Evolutionary conservation across 176 grass and related monocot species (phyloP), one percentile per base, ranked within the genome.

Genomic region (Triticum dicoccoides): DNA sequence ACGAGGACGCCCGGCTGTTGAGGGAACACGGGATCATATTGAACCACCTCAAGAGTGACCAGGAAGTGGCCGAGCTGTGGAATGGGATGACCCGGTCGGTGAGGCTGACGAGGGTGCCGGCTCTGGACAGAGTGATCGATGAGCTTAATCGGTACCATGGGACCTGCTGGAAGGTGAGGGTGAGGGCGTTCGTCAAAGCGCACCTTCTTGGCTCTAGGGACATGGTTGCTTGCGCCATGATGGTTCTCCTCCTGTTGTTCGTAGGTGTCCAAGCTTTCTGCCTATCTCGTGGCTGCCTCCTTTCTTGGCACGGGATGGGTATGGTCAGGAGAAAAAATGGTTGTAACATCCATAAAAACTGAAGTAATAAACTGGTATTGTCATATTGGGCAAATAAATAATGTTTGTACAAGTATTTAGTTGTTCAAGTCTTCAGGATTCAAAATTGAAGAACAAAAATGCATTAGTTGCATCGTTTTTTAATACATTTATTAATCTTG

Each of bases 71-170:
- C 0, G 84, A 90, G 63, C 42, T 98, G 1, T 98, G 93, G 96
- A 95, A 98, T 37, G 88, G 93, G 77, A 95, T 98, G 96, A 94
- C 93, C 0, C 84, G 90, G 4, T 94, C 91, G 13, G 85, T 98
- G 21, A 94, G 89, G 69, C 82, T 98, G 4, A 95, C 93, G 1
- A 88, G 86, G 78, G 96, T 98, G 18, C 76, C 79, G 1, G 80
- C 80, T 6, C 20, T 98, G 47, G 91, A 98, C 41, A 75, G 3
- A 18, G 78, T 92, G 1, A 94, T 98, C 9, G 90, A 98, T 34
- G 96, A 80, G 17, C 73, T 92, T 7, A 98, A 98, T 21, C 34
- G 11, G 62, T 85, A 84, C 11, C 89, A 94, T 37, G 32, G 35
- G 44, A 18, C 82, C 3, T 91, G 84, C 33, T 98, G 96, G 96